Conservation (phyloP, 768 basidiomycete genomes). For the Lactifluus rugatus region DNA sequence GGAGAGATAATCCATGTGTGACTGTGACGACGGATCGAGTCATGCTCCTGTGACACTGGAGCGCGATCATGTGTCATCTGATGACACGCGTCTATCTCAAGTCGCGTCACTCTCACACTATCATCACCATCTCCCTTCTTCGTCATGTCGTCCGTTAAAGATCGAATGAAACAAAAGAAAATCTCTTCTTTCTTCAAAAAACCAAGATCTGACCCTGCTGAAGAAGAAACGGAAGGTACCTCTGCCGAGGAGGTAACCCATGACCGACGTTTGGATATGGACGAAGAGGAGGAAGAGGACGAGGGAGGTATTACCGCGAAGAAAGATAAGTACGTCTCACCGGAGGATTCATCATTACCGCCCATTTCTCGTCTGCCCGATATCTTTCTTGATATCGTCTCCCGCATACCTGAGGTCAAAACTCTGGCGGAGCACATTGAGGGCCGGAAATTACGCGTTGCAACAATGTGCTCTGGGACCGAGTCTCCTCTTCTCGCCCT, state of each 20-base stretch:
- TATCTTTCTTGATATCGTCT: slow-evolving; percentile 70
- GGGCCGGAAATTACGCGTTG: slow-evolving; percentile 83
- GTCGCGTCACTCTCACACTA: background rate
- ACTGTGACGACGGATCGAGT: slow-evolving; percentile 2
- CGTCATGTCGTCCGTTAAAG: slow-evolving; percentile 14
- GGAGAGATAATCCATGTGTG: background rate
- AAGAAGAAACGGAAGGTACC: slow-evolving; percentile 8
- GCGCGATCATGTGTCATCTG: slow-evolving; percentile 3
- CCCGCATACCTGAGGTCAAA: slow-evolving; percentile 54
- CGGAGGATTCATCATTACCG: slow-evolving; percentile 59
- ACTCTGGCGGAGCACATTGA: slow-evolving; percentile 53
- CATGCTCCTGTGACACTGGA: slow-evolving; percentile 7
- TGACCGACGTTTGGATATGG: background rate
- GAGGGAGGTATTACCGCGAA: slow-evolving; percentile 27
- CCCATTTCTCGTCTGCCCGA: slow-evolving; percentile 63
- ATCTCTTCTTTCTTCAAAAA: slow-evolving; percentile 9
- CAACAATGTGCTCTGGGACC: slow-evolving; percentile 97
- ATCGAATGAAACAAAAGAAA: slow-evolving; percentile 15
- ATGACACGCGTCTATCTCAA: background rate
- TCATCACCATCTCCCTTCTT: background rate
- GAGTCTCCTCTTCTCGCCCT: slow-evolving; percentile 90
- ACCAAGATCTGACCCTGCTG: slow-evolving; percentile 5
- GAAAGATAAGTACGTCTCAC: slow-evolving; percentile 33
- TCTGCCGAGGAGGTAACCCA: background rate
- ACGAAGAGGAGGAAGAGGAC: slow-evolving; percentile 23